Base-by-base conservation (phyloP, 768 basidiomycete genomes). In the Hygrocybe coccinea region DNA sequence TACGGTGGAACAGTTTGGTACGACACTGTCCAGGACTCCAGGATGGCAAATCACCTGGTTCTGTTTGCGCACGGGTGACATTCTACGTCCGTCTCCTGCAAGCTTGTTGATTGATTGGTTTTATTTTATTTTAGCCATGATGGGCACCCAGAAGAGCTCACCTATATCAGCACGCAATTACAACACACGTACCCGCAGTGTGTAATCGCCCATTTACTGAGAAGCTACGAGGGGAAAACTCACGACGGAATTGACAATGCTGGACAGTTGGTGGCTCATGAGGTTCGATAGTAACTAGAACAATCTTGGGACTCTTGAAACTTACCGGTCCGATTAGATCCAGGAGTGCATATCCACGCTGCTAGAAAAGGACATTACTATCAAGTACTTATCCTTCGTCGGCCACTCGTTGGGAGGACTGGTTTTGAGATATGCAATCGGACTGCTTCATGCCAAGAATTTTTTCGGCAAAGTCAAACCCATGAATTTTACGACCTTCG, bases 401-500 rank as follows among this genome's bases (percentile, higher is more conserved):
- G 51, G 51, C 10, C 51, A 52, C 39, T 52, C 51, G 19, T 12
- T 52, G 5, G 51, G 51, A 15, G 51, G 51, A 41, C 5, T 52
- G 12, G 36, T 52, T 19, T 19, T 36, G 36, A 19, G 51, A 43
- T 52, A 52, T 41, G 51, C 51, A n/a, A 41, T 52, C 12, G 51
- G 51, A 8, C 12, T 52, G 24, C 51, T 52, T 11, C 41, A 52
- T 22, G 12, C 34, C 12, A 19, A 17, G 25, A 38, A 38, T 41
- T 52, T 52, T 37, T 52, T 52, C 38, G 51, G 41, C 36, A 11
- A 25, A 6, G 25, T 52, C 19, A 43, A 41, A 41, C 51, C 51
- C 21, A 24, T 52, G 39, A 52, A 52, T 52, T 52, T 52, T 29
- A 52, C 51, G 17, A 52, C 51, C 3, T 52, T 52, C 15, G 51